These are phyloP conservation scores for Metschnikowia orientalis DNA, from an alignment of 805 yeast species.

Conservation along the genomic window DNA sequence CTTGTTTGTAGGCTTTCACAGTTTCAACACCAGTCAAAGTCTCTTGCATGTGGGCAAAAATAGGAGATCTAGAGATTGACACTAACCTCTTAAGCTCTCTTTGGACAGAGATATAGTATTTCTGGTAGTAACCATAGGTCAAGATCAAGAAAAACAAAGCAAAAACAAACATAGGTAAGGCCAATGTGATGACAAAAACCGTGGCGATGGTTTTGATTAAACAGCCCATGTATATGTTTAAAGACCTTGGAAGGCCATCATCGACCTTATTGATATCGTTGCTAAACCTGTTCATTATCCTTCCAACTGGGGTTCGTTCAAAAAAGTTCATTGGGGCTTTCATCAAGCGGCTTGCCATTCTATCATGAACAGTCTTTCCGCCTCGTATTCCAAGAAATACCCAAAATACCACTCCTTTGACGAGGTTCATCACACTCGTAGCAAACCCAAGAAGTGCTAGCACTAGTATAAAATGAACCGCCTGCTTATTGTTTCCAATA, in stretches of 20 bases:
- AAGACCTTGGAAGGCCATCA: slow-evolving; percentile 50
- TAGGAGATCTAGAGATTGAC: slow-evolving; percentile 63
- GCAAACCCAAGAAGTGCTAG: slow-evolving; percentile 55
- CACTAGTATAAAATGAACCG: slow-evolving; percentile 45
- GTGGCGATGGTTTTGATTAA: slow-evolving; percentile 46
- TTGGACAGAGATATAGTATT: slow-evolving; percentile 80
- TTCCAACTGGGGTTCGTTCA: slow-evolving; percentile 66
- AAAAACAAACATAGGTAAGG: slow-evolving; percentile 51
- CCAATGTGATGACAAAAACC: slow-evolving; percentile 46
- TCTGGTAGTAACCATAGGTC: slow-evolving; percentile 66
- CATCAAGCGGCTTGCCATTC: slow-evolving; percentile 51
- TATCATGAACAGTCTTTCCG: slow-evolving; percentile 50
- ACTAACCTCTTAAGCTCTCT: slow-evolving; percentile 54
- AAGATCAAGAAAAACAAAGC: slow-evolving; percentile 45
- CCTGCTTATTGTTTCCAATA: slow-evolving; percentile 38
- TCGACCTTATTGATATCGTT: slow-evolving; percentile 59
- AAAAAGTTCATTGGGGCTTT: slow-evolving; percentile 63
- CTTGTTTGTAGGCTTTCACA: slow-evolving; percentile 71
- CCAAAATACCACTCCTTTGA: slow-evolving; percentile 47
- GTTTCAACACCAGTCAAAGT: slow-evolving; percentile 74
- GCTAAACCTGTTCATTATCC: slow-evolving; percentile 61
- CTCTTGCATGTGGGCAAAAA: slow-evolving; percentile 63
- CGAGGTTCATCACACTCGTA: slow-evolving; percentile 44
- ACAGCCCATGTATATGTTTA: slow-evolving; percentile 44
- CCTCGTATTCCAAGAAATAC: slow-evolving; percentile 53